Conservation (phyloP, 345 rosid species). For the Salix brachista region DNA sequence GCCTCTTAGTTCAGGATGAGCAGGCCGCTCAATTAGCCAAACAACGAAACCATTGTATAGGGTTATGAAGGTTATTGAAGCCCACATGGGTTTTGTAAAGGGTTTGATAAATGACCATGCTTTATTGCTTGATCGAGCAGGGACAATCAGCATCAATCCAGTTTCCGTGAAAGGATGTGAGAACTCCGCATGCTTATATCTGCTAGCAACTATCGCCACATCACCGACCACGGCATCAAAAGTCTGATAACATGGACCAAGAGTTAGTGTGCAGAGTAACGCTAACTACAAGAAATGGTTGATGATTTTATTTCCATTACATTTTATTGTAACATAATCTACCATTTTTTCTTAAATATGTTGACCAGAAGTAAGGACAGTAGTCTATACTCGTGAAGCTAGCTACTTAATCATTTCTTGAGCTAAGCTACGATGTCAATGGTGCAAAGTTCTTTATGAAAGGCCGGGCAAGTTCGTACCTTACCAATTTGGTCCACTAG, state of each 20-base stretch:
- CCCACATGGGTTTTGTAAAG: slow-evolving; percentile 22
- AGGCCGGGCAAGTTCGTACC: not conserved
- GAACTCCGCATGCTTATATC: slow-evolving; percentile 23
- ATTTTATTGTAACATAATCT: too few species aligned
- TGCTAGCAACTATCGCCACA: slow-evolving; percentile 3
- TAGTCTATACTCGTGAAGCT: too few species aligned
- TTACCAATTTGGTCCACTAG: slow-evolving; percentile 23
- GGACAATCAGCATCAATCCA: slow-evolving; percentile 22
- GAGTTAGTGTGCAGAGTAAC: not conserved
- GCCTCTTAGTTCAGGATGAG: slow-evolving; percentile 6
- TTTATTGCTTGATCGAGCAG: not conserved
- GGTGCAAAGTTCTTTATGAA: not conserved
- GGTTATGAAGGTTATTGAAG: not conserved
- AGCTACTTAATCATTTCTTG: too few species aligned
- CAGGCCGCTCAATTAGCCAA: slow-evolving; percentile 21
- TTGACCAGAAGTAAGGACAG: too few species aligned
- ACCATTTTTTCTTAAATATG: too few species aligned
- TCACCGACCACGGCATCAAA: slow-evolving; percentile 20
- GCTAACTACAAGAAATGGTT: too few species aligned
- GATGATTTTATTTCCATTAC: too few species aligned
- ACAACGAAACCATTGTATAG: slow-evolving; percentile 28
- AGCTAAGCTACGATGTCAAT: too few species aligned
- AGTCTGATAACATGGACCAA: not conserved
- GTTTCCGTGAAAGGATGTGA: slow-evolving; percentile 24
- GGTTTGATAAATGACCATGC: slow-evolving; percentile 23